A percentile compares a stretch with the other conserved stretches of the same genome.
Conservation (phyloP, 352 stramenopile species). For the Globisporangium cystogenes region DNA sequence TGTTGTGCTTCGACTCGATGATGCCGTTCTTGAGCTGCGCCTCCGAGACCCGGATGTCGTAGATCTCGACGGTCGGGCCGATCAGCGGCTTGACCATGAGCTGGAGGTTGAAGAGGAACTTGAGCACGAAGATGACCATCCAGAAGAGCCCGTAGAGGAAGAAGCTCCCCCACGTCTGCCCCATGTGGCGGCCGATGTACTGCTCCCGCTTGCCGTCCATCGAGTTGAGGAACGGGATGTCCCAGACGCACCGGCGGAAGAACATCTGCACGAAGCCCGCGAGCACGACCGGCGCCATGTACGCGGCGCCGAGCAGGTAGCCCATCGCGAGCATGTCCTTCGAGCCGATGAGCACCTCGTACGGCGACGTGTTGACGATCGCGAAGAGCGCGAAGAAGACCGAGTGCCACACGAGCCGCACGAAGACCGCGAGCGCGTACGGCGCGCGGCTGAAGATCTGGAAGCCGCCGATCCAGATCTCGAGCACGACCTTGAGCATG, state of each 20-base stretch:
- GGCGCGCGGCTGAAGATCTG: slow-evolving; percentile 52
- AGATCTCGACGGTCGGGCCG: slow-evolving; percentile 95
- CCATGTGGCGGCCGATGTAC: slow-evolving; percentile 81
- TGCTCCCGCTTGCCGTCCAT: slow-evolving; percentile 69
- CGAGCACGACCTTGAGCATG: slow-evolving; percentile 65
- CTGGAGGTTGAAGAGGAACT: slow-evolving; percentile 96
- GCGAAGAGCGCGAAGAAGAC: slow-evolving; percentile 78
- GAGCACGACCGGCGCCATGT: slow-evolving; percentile 58
- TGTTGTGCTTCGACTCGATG: slow-evolving; percentile 73
- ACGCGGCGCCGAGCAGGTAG: slow-evolving; percentile 38
- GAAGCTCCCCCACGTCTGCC: slow-evolving; percentile 60
- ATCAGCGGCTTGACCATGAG: slow-evolving; percentile 97
- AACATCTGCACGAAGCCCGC: slow-evolving; percentile 64
- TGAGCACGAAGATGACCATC: slow-evolving; percentile 87
- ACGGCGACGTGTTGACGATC: slow-evolving; percentile 59
- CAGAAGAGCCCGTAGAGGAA: slow-evolving; percentile 71
- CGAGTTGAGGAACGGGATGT: slow-evolving; percentile 43
- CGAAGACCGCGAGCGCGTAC: slow-evolving; percentile 64
- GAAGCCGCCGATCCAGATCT: slow-evolving; percentile 79
- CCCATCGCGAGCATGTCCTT: slow-evolving; percentile 61
- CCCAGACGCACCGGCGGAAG: slow-evolving; percentile 50
- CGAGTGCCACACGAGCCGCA: slow-evolving; percentile 72
- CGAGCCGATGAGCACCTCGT: slow-evolving; percentile 53
- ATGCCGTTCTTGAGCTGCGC: slow-evolving; percentile 42
- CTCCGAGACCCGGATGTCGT: slow-evolving; percentile 54